Base-by-base conservation (phyloP, 1,139 yeast species). In the Tardiomyces blankii region DNA sequence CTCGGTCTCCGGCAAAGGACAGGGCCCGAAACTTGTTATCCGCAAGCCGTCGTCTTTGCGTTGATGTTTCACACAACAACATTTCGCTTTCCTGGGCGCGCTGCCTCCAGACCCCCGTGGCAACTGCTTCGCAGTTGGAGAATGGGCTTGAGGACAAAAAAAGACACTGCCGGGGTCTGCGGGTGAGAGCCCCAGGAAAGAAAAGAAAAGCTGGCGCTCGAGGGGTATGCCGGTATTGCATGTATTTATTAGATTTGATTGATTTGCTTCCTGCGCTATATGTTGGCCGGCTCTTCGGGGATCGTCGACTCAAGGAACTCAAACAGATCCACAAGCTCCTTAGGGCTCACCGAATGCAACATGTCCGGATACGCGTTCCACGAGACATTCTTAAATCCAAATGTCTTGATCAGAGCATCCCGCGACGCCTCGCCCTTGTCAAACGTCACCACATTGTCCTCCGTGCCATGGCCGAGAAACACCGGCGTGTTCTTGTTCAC, bases 381-480 rank as follows among this genome's bases (percentile, higher is more conserved):
- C 2, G 65, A 62, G 50, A 75, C 71, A 43, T 78, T 67, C 13
- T 66, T 65, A 60, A 76, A 76, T 0, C 84, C 88, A 46, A 77
- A 72, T 9, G 74, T 72, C 13, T 64, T 57, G 28, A 51, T 54
- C 44, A 69, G 54, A n/a, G 49, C 43, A n/a, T 58, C 58, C 14
- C 51, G 42, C 1, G 88, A 70, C 27, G 58, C 50, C 42, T 66
- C 61, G 3, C 84, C 95, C 49, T 62, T 69, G 3, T 64, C 54
- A 44, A 69, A 66, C 4, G 70, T 60, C 21, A 91, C 75, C 4
- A 89, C 69, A 1, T 83, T 83, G 59, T 91, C 98, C 2, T 60
- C 64, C 2, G 77, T 76, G 25, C 98, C 98, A 61, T 91, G 97
- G 8, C 93, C 95, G 55, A 86, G 85, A 67, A 87, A 87, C 13